Evolutionary conservation across 2,329 filamentous ascomycete genomes (phyloP).

Genomic region (Pseudogymnoascus sp.): DNA sequence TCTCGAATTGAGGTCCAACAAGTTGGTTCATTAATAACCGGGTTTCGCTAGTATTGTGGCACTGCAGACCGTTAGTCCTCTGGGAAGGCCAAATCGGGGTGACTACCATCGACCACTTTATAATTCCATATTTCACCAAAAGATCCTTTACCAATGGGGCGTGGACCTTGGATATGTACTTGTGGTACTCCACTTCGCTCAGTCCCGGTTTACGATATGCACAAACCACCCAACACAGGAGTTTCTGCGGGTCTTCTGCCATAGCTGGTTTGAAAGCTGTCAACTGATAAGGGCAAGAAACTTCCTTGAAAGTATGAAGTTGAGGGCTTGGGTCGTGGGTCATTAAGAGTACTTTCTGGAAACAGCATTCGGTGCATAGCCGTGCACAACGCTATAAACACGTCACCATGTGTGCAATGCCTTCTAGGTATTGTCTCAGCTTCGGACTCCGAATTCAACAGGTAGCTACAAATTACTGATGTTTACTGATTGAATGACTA

Average conservation of each 20-base stretch:
- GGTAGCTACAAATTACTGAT: not conserved
- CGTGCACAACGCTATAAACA: not conserved
- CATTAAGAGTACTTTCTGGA: not conserved
- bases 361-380: not conserved
- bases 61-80: not conserved
- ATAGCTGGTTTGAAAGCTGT: slow-evolving; percentile 19
- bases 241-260: not conserved
- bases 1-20: not conserved
- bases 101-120: not conserved
- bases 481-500: not conserved
- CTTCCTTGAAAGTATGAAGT: not conserved
- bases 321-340: not conserved
- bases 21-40: not conserved
- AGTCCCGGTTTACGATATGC: not conserved
- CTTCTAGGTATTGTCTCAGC: not conserved
- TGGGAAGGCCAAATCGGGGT: not conserved
- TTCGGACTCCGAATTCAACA: not conserved
- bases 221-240: not conserved
- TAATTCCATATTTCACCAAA: not conserved
- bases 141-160: not conserved
- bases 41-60: not conserved
- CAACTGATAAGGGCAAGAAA: not conserved
- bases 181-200: not conserved
- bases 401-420: not conserved
- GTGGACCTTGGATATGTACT: not conserved